phyloP scores from a whole-genome alignment of 202 grass and related monocot species.

The Digitaria exilis region DNA sequence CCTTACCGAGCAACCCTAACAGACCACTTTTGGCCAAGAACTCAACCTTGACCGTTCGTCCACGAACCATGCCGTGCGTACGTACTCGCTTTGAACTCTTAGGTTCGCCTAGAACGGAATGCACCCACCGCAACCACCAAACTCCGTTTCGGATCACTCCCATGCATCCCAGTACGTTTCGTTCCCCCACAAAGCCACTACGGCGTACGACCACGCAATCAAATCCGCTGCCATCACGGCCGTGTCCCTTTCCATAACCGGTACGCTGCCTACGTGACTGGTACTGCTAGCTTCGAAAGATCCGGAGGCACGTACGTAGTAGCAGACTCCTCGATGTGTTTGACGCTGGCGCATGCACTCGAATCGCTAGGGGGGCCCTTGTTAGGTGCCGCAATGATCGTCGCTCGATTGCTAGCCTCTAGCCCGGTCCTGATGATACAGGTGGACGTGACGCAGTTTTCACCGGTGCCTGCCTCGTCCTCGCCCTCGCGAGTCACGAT shows the following conservation, averaged over 20 bases:
- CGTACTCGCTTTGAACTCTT: not conserved
- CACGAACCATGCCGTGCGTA: not conserved
- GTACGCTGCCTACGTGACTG: constrained; percentile 49
- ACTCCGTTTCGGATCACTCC: not conserved
- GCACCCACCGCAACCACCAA: too few species aligned
- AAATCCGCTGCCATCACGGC: not conserved
- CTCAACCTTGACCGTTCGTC: not conserved
- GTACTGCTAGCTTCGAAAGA: constrained; percentile 1
- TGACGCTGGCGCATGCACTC: constrained; percentile 12
- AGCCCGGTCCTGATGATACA: not conserved
- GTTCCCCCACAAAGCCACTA: not conserved
- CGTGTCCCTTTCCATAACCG: constrained; percentile 56
- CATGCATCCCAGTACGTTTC: not conserved
- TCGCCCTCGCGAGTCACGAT: too few species aligned
- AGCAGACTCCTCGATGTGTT: not conserved
- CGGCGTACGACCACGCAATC: constrained; percentile 27
- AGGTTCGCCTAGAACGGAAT: too few species aligned
- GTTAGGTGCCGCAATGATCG: constrained; percentile 52
- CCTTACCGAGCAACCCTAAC: not conserved
- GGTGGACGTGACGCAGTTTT: constrained; percentile 36
- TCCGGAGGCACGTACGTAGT: not conserved
- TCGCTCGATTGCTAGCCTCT: constrained; percentile 21
- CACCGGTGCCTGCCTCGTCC: too few species aligned
- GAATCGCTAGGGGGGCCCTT: not conserved
- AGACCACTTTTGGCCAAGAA: not conserved